Base-by-base conservation (phyloP, 73 alveolate genomes). In the Symbiodinium pilosum region DNA sequence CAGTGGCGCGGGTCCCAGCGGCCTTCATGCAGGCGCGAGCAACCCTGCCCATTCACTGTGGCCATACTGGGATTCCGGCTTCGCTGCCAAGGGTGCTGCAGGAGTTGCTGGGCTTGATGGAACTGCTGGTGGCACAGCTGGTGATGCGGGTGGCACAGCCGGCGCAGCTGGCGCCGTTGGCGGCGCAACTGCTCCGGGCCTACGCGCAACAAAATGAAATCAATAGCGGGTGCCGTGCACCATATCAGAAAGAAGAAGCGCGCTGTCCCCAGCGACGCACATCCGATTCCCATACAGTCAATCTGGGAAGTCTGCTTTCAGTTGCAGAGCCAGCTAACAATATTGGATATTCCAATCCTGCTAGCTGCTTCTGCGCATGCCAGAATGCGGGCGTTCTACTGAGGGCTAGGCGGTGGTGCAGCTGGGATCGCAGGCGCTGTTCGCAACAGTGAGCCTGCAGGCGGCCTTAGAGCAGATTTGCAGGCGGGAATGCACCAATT, bases 171-270 rank as follows among this genome's bases (percentile, higher is more conserved):
- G 91, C 64, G 91, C 41, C 26, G 26, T 24, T 40, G 47, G 40
- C 59, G 59, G 59, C 59, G 59, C 59, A 34, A 43, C 89, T 12
- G 89, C n/a, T n/a, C 69, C 71, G 26, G 93, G 93, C 77, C 93
- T 84, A n/a, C n/a, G n/a, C n/a, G n/a, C n/a, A n/a, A n/a, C n/a
- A n/a, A n/a, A n/a, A n/a, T n/a, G n/a, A n/a, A n/a, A n/a, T n/a
- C n/a, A n/a, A n/a, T n/a, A n/a, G n/a, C n/a, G n/a, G n/a, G n/a
- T n/a, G n/a, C n/a, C n/a, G n/a, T n/a, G n/a, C n/a, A n/a, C n/a
- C n/a, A n/a, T n/a, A n/a, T n/a, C n/a, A n/a, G n/a, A n/a, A n/a
- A n/a, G n/a, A n/a, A n/a, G n/a, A n/a, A n/a, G n/a, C n/a, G n/a
- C n/a, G n/a, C n/a, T n/a, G n/a, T n/a, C n/a, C n/a, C n/a, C n/a